Evolutionary conservation across 208 protist species (phyloP).

Genomic region (Wallacemonas sp.): DNA sequence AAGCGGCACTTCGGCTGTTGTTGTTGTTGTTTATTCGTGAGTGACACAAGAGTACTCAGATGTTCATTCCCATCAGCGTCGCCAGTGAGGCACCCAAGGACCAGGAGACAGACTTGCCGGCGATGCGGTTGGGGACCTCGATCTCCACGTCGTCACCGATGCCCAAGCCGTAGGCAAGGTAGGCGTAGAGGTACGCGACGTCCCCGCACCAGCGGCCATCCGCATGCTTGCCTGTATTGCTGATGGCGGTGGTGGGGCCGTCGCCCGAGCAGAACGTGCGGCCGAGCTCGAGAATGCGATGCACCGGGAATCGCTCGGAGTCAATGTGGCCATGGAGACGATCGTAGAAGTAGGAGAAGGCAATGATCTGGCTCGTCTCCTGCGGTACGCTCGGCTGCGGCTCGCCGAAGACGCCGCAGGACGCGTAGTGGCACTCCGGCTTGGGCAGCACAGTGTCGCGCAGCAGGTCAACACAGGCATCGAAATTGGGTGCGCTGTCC

Average conservation of each 20-base stretch:
- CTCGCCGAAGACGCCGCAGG: conserved; percentile 52
- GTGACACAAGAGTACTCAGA: neutral
- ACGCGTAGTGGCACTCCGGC: conserved; percentile 27
- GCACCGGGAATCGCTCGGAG: conserved; percentile 22
- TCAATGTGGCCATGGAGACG: conserved; percentile 29
- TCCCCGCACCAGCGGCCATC: conserved; percentile 67
- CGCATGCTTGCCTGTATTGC: too few species aligned
- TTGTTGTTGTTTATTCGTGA: too few species aligned
- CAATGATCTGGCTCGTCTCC: conserved; percentile 27
- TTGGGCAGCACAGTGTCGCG: conserved; percentile 20
- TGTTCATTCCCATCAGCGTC: conserved; percentile 10
- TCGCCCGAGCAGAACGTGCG: conserved; percentile 25
- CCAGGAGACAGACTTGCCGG: conserved; percentile 67
- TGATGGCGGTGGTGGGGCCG: neutral
- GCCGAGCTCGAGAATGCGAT: conserved; percentile 27
- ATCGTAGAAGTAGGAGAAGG: conserved; percentile 82
- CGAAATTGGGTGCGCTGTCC: conserved; percentile 22
- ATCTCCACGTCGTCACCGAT: conserved; percentile 45
- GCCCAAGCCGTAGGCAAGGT: conserved; percentile 51
- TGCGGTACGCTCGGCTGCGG: conserved; percentile 45
- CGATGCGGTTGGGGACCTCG: conserved; percentile 56
- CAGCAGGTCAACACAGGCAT: conserved; percentile 24
- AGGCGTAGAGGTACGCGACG: conserved; percentile 72
- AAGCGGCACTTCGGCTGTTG: too few species aligned
- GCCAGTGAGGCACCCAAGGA: conserved; percentile 74